Evolutionary conservation across 2,329 filamentous ascomycete genomes (phyloP).

Genomic region (Eutypa lata): DNA sequence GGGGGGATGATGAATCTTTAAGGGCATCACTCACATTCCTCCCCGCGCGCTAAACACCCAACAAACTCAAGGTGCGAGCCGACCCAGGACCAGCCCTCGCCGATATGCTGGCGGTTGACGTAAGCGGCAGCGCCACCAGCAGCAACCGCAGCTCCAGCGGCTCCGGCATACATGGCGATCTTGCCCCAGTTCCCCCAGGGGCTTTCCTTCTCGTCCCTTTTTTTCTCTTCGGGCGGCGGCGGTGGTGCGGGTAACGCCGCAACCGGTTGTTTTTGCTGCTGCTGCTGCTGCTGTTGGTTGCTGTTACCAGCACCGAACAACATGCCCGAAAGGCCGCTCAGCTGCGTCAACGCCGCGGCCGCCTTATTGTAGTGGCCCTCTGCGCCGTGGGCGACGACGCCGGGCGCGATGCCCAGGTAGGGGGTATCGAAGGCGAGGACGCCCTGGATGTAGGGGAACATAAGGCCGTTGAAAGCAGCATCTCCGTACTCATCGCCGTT

Average conservation of each 20-base stretch:
- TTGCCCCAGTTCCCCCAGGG: slow-evolving; percentile 80
- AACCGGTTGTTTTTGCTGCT: slow-evolving; percentile 33
- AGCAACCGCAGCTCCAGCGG: slow-evolving; percentile 76
- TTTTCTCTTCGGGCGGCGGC: slow-evolving; percentile 29
- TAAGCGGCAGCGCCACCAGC: slow-evolving; percentile 85
- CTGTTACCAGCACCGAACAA: slow-evolving; percentile 58
- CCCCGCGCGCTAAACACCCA: slow-evolving; percentile 78
- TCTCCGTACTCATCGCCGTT: slow-evolving; percentile 8
- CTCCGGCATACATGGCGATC: slow-evolving; percentile 81
- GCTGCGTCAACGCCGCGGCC: slow-evolving; percentile 63
- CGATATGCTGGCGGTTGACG: slow-evolving; percentile 76
- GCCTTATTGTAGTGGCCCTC: slow-evolving; percentile 82
- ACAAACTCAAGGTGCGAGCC: slow-evolving; percentile 92
- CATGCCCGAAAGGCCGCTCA: slow-evolving; percentile 63
- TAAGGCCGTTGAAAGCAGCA: slow-evolving; percentile 56
- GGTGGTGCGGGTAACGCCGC: slow-evolving; percentile 33
- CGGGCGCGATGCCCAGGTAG: slow-evolving; percentile 77
- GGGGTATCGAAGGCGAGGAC: slow-evolving; percentile 94
- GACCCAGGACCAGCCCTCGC: slow-evolving; percentile 75
- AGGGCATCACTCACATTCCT: slow-evolving; percentile 60
- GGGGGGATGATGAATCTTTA: too few relatives aligned
- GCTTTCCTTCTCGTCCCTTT: slow-evolving; percentile 16
- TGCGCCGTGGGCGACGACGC: slow-evolving; percentile 80
- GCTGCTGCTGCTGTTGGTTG: slow-evolving; percentile 8
- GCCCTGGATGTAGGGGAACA: slow-evolving; percentile 92